Evolutionary conservation across 2,329 filamentous ascomycete species (phyloP).

Genomic region (Xylariaceae sp.): DNA sequence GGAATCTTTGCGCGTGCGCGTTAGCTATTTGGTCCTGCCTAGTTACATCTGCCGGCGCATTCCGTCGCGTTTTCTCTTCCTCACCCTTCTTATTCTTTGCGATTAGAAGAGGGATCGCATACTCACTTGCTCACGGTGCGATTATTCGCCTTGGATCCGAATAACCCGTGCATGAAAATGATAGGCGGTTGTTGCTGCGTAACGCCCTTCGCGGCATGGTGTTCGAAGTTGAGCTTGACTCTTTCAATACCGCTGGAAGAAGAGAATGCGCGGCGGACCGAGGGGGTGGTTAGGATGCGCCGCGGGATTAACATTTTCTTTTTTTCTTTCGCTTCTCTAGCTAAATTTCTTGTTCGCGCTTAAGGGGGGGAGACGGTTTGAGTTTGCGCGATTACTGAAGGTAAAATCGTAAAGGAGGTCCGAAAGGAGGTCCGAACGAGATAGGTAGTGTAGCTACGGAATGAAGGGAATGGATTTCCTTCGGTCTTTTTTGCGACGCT

Average conservation of each 20-base stretch:
- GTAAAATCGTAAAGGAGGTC: no score
- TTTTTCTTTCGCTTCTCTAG: no score
- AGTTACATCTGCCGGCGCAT: no score
- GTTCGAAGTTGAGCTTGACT: conserved; percentile 54
- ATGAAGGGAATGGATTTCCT: no score
- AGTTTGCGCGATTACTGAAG: no score
- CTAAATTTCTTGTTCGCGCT: no score
- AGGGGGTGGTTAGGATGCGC: no score
- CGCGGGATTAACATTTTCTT: no score
- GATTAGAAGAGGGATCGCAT: neutral
- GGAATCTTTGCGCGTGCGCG: conserved; percentile 48
- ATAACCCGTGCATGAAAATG: conserved; percentile 85
- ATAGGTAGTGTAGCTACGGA: no score
- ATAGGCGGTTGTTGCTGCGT: conserved; percentile 55
- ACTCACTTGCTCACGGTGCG: conserved; percentile 87
- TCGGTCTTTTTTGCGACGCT: no score
- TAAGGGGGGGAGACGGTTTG: no score
- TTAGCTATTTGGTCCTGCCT: neutral
- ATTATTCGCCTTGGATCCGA: conserved; percentile 95
- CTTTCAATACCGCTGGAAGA: conserved; percentile 7
- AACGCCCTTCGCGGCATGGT: conserved; percentile 51
- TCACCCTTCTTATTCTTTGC: neutral
- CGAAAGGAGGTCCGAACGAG: no score
- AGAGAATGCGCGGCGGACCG: conserved; percentile 8
- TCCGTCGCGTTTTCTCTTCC: neutral